These are phyloP conservation scores for Pichia cabralensis DNA, from an alignment of 805 yeast genomes.

Conservation along the genomic window DNA sequence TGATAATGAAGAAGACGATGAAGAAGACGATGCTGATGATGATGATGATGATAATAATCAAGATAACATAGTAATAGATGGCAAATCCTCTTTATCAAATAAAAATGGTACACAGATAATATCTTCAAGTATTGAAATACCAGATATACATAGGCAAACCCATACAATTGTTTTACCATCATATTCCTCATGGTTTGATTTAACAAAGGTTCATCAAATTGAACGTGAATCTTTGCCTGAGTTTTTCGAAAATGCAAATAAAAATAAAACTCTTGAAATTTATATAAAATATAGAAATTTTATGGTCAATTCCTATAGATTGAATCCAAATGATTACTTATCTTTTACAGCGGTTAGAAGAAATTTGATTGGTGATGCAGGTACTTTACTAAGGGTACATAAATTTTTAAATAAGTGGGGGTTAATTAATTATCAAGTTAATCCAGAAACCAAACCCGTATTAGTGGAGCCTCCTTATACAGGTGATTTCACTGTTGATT, in stretches of 20 bases:
- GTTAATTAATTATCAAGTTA: constrained; percentile 83
- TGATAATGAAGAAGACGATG: background rate
- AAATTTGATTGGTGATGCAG: constrained; percentile 85
- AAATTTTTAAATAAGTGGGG: constrained; percentile 88
- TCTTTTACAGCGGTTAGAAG: constrained; percentile 89
- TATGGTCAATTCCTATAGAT: constrained; percentile 77
- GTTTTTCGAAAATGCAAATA: constrained; percentile 52
- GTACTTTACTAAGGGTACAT: constrained; percentile 77
- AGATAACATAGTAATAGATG: background rate
- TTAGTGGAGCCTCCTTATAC: constrained; percentile 64
- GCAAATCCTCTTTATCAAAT: background rate
- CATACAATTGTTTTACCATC: constrained; percentile 83
- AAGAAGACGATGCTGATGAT: background rate
- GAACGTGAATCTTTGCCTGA: constrained; percentile 84
- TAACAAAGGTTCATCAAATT: constrained; percentile 61
- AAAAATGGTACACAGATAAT: constrained; percentile 9
- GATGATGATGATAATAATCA: background rate
- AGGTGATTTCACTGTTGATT: constrained; percentile 65
- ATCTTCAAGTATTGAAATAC: constrained; percentile 11
- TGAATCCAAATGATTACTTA: constrained; percentile 82
- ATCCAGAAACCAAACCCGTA: constrained; percentile 63
- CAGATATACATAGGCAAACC: constrained; percentile 61
- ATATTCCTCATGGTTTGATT: constrained; percentile 77
- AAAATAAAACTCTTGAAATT: constrained; percentile 73
- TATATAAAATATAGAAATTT: constrained; percentile 80